Evolutionary conservation across 176 grass and related monocot genomes (phyloP).

Genomic region (Carex kokanica): DNA sequence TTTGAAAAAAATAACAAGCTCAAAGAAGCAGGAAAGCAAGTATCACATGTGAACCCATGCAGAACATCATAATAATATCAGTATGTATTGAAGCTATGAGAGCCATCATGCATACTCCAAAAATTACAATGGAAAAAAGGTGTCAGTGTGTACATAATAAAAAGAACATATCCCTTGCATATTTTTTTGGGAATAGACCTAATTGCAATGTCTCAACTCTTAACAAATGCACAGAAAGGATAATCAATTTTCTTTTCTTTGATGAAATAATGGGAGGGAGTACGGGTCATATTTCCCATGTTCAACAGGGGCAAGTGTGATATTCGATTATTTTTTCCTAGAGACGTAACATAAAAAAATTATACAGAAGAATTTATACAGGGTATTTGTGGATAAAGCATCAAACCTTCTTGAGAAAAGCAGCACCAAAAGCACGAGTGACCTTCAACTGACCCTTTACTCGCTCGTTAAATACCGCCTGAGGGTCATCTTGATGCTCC

Average conservation of each 20-base stretch:
- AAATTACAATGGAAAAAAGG: not conserved
- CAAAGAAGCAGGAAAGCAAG: not conserved
- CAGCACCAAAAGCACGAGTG: conserved; percentile 90
- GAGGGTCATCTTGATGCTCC: conserved; percentile 80
- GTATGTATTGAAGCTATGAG: not conserved
- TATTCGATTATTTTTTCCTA: not conserved
- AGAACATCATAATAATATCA: not conserved
- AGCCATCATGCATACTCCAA: not conserved
- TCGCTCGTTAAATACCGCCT: conserved; percentile 84
- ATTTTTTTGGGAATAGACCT: not conserved
- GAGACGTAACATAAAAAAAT: not conserved
- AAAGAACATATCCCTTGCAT: not conserved
- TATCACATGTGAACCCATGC: not conserved
- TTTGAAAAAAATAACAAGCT: not conserved
- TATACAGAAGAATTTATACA: conserved; percentile 8
- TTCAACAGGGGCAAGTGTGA: not conserved
- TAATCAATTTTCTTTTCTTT: not conserved
- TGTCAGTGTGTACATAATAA: not conserved
- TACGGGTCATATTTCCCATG: not conserved
- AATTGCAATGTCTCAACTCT: not conserved
- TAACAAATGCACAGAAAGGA: not conserved
- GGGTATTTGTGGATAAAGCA: not conserved
- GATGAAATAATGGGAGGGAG: not conserved
- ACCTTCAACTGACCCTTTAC: conserved; percentile 93
- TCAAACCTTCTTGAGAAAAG: conserved; percentile 85